phyloP scores from a whole-genome alignment of 2,329 filamentous ascomycete genomes.

The Fusarium xyrophilum region DNA sequence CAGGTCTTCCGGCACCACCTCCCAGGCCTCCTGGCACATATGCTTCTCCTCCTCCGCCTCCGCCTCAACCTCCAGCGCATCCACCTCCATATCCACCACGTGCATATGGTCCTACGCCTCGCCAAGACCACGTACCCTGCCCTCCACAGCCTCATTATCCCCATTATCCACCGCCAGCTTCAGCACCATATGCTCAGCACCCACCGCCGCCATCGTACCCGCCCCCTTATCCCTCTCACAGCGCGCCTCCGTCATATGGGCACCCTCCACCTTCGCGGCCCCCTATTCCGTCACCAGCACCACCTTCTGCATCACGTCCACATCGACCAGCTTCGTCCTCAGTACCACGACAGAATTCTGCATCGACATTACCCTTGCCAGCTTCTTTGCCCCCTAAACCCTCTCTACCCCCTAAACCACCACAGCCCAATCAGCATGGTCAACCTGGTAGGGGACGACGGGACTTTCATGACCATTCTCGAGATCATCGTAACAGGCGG shows the following conservation, averaged over 20 bases:
- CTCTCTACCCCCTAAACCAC: conserved; percentile 44
- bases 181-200: conserved; percentile 30
- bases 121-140: conserved; percentile 32
- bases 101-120: conserved; percentile 30
- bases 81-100: conserved; percentile 31
- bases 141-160: conserved; percentile 29
- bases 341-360: conserved; percentile 24
- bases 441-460: conserved; percentile 33
- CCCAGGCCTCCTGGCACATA: conserved; percentile 31
- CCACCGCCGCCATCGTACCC: conserved; percentile 30
- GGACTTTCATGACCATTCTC: conserved; percentile 40
- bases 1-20: conserved; percentile 35
- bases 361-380: conserved; percentile 25
- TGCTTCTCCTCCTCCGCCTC: conserved; percentile 20
- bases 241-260: conserved; percentile 28
- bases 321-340: conserved; percentile 25
- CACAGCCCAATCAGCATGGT: conserved; percentile 31
- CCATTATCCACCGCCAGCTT: conserved; percentile 30
- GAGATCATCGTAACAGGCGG: conserved; percentile 44
- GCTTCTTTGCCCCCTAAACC: conserved; percentile 47
- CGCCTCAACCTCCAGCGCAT: conserved; percentile 22
- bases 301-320: conserved; percentile 18
- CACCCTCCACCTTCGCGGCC: conserved; percentile 23
- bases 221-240: conserved; percentile 32
- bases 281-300: conserved; percentile 22